These are phyloP conservation scores for Eugenia klotzschiana DNA, from an alignment of 441 rosid species.

Conservation along the genomic window DNA sequence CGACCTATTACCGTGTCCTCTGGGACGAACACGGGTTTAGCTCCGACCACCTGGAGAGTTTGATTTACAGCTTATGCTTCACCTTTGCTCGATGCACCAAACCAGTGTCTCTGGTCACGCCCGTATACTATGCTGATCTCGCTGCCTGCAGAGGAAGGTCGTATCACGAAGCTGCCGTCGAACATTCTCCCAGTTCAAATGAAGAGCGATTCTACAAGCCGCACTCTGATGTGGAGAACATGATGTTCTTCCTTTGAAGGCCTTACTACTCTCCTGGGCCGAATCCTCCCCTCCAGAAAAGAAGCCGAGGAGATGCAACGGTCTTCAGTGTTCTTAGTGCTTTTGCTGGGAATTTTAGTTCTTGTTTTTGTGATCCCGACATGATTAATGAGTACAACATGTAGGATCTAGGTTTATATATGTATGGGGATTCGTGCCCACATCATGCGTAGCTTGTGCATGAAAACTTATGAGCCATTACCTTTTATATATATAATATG, in stretches of 20 bases:
- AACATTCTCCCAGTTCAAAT: conserved; percentile 21
- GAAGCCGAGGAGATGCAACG: neutral
- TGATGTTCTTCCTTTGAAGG: conserved; percentile 63
- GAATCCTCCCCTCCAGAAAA: neutral
- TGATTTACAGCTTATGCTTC: conserved; percentile 61
- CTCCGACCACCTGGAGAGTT: conserved; percentile 52
- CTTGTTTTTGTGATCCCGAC: neutral
- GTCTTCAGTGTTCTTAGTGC: neutral
- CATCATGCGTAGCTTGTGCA: no score
- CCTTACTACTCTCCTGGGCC: neutral
- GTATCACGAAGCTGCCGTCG: conserved; percentile 42
- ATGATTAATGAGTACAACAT: neutral
- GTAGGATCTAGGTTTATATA: no score
- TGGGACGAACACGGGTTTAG: conserved; percentile 60
- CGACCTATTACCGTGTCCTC: conserved; percentile 55
- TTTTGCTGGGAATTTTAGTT: neutral
- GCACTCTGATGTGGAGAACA: conserved; percentile 51
- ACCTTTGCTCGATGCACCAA: conserved; percentile 80
- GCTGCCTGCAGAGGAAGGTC: conserved; percentile 61
- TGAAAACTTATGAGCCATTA: no score
- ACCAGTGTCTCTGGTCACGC: conserved; percentile 64
- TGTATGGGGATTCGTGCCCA: no score
- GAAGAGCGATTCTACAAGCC: conserved; percentile 39
- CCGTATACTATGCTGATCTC: conserved; percentile 68
- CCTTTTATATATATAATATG: no score